Base-by-base conservation (phyloP, 163 green algal genomes). In the Chlamydomonas reinhardtii region DNA sequence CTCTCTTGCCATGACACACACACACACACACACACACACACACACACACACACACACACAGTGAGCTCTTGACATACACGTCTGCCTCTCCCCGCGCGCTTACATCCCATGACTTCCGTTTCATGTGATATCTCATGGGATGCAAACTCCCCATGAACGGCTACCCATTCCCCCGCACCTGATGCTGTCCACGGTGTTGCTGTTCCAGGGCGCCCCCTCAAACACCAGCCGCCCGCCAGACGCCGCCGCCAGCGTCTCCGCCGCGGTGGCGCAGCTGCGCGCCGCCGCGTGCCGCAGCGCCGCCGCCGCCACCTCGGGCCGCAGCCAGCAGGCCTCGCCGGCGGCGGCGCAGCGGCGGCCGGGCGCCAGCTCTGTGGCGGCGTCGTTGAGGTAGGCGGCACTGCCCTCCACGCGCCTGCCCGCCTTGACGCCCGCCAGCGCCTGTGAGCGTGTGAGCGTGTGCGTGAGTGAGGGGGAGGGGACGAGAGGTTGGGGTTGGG, bases 171-270 rank as follows among this genome's bases (percentile, higher is more conserved):
- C 35, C 2, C 3, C 82, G 34, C 82, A 91, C 74, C 90, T 79
- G 88, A 98, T 96, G 34, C 96, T 90, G 71, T 94, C 88, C 35
- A 95, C 91, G 0, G 92, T 97, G 80, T 84, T 90, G 69, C 75
- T 83, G 91, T 96, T 98, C 96, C 96, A 98, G 19, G 92, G 66
- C 20, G 80, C 65, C 4, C 95, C 96, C 86, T 98, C 94, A 91
- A 97, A 96, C 24, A 76, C 85, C 31, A 95, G 59, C 22, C 86
- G 20, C 34, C 81, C 76, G 39, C 72, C 73, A 85, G 24, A n/a
- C 43, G 78, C 79, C 34, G 34, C 31, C 48, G 27, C 11, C 83
- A 93, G 83, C 78, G 73, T 73, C 43, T 89, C 73, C 0, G 82
- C 82, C 14, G 90, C 92, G 32, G 84, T 62, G 75, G 88, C 88